Evolutionary conservation across 192 early-diverging fungal species (phyloP), one percentile per base, ranked within the genome.

Genomic region (Backusella parvicylindrica): DNA sequence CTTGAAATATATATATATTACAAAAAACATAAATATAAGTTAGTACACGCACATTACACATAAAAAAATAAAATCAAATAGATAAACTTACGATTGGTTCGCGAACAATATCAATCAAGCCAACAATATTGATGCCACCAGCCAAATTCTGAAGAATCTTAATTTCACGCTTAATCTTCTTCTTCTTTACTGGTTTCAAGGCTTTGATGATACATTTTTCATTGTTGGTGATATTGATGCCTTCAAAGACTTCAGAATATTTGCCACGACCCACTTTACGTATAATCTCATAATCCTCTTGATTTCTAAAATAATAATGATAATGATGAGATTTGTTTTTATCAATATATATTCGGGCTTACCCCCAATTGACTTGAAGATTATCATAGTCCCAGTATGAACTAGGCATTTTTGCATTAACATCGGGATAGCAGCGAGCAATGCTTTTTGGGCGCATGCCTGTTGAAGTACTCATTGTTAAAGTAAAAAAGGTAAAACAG

Each of bases 121-220:
- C 89, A 75, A 99, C 89, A 41, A 99, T 89, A 81, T 99, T 99
- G 28, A 92, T 88, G 4, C 98, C 98, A 49, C 98, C 98, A 36
- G 92, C 90, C 56, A 99, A 86, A 79, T 98, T 99, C 81, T 98
- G 97, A 77, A 99, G 89, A 71, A 99, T 99, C 82, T 98, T 98
- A 83, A 99, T 97, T 82, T 99, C 98, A 65, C 98, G 89, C 90
- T 98, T 98, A 79, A 99, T 99, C 89, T 99, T 99, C 93, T 98
- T 98, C 91, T 99, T 99, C 88, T 99, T 99, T 76, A 99, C 96
- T 4, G 98, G 98, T 87, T 99, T 99, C 64, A 99, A 86, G 15
- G 97, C 98, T 88, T 99, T 99, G 89, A 99, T 99, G 74, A 97
- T 94, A 85, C 98, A 98, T 77, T 96, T 91, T 71, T 89, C 84